Conservation (phyloP, 108 stramenopile genomes). For the Discostella pseudostelligera region DNA sequence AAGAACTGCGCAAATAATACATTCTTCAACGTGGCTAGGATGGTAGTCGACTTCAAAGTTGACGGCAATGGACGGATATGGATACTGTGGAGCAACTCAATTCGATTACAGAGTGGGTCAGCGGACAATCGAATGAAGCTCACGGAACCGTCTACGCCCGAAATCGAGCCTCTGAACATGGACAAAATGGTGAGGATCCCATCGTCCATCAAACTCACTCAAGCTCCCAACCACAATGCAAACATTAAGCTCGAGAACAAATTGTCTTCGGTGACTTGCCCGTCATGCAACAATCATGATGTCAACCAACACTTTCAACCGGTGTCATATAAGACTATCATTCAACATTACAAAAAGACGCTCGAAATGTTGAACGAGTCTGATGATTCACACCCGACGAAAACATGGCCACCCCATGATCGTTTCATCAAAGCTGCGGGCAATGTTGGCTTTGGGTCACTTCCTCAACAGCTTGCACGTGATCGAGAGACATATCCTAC, state of each 20-base stretch:
- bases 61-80: conserved; percentile 70
- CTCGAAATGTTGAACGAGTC: conserved; percentile 46
- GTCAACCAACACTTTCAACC: conserved; percentile 53
- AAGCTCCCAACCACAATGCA: conserved; percentile 55
- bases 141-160: conserved; percentile 1
- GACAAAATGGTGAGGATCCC: conserved; percentile 62
- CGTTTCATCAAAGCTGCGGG: conserved; percentile 71
- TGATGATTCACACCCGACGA: conserved; percentile 27
- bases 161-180: conserved; percentile 52
- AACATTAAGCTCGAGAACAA: conserved; percentile 38
- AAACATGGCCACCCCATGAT: conserved; percentile 67
- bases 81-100: conserved; percentile 50
- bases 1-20: conserved; percentile 2
- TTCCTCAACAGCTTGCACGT: conserved; percentile 14
- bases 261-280: conserved; percentile 46
- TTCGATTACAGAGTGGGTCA: conserved; percentile 35
- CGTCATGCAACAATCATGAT: conserved; percentile 51
- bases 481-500: conserved; percentile 19
- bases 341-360: conserved; percentile 76
- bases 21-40: conserved; percentile 50
- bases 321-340: conserved; percentile 76
- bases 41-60: conserved; percentile 85
- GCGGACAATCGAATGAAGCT: conserved; percentile 7
- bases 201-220: conserved; percentile 51
- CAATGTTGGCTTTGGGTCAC: conserved; percentile 73